These are phyloP conservation scores for Helichrysum umbraculigerum DNA, from an alignment of 129 eudicot species.

Conservation along the genomic window DNA sequence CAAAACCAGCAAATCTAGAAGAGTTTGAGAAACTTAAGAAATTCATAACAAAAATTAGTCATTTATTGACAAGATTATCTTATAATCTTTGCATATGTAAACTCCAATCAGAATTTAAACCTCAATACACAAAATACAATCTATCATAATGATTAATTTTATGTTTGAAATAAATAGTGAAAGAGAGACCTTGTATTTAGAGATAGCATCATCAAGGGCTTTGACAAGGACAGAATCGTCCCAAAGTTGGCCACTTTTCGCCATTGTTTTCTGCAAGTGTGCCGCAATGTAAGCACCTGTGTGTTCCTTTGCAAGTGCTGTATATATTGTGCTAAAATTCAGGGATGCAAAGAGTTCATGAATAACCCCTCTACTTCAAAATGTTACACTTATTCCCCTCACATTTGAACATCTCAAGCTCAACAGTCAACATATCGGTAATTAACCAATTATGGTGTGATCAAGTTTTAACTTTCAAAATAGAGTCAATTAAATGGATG, in stretches of 20 bases:
- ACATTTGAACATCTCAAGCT: background rate
- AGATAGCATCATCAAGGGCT: slow-evolving; percentile 71
- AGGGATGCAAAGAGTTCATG: slow-evolving; percentile 5
- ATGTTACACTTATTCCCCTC: background rate
- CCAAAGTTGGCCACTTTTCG: slow-evolving; percentile 51
- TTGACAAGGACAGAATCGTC: slow-evolving; percentile 77
- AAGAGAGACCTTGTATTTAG: slow-evolving; percentile 60
- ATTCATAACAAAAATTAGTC: background rate
- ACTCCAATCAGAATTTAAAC: slow-evolving; percentile 8
- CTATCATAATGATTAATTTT: too few species aligned
- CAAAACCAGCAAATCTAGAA: background rate
- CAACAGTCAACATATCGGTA: too few species aligned
- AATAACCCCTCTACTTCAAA: background rate
- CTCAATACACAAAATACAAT: background rate
- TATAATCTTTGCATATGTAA: background rate
- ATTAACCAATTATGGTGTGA: too few species aligned
- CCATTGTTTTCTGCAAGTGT: slow-evolving; percentile 38
- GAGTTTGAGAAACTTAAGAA: background rate
- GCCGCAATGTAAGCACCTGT: slow-evolving; percentile 6
- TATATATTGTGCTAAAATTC: background rate
- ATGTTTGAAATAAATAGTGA: background rate
- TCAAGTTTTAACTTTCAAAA: too few species aligned
- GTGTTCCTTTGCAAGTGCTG: background rate
- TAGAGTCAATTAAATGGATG: too few species aligned
- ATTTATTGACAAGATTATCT: background rate